A percentile compares a stretch with the other conserved stretches of the same genome.
Evolutionary conservation across 2,329 filamentous ascomycete species (phyloP).

Genomic region (Microascus cirrosus): DNA sequence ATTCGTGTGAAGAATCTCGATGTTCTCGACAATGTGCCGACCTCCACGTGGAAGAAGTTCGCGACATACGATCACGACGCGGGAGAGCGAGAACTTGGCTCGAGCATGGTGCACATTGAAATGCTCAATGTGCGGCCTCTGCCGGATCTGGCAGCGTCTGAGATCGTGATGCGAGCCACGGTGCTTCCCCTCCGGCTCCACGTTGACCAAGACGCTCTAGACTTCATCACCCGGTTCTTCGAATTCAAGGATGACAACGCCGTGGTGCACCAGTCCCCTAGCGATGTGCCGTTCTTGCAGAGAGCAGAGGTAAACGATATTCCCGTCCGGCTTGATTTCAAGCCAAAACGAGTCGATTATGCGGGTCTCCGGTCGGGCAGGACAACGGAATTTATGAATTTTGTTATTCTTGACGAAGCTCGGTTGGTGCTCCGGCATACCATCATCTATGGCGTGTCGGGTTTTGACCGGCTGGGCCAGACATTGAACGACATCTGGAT

Average conservation of each 20-base stretch:
- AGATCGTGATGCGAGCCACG: conserved; percentile 71
- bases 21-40: conserved; percentile 87
- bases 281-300: conserved; percentile 78
- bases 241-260: conserved; percentile 80
- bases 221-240: conserved; percentile 96
- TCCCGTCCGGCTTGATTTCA: conserved; percentile 81
- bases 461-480: conserved; percentile 82
- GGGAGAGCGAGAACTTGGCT: conserved; percentile 74
- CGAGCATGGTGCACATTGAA: conserved; percentile 84
- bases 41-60: conserved; percentile 98
- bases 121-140: conserved; percentile 81
- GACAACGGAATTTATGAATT: conserved; percentile 98
- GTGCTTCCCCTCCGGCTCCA: conserved; percentile 81
- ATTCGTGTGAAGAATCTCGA: conserved; percentile 74
- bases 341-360: conserved; percentile 96
- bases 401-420: conserved; percentile 81
- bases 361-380: conserved; percentile 82
- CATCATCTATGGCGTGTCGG: conserved; percentile 84
- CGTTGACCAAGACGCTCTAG: conserved; percentile 92
- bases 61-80: conserved; percentile 84
- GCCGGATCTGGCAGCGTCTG: conserved; percentile 72
- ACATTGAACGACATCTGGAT: conserved; percentile 95
- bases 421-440: conserved; percentile 78
- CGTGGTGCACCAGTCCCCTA: conserved; percentile 43
- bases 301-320: conserved; percentile 79